Conservation (phyloP, 176 grass and related monocot genomes). For the Bromus sterilis region DNA sequence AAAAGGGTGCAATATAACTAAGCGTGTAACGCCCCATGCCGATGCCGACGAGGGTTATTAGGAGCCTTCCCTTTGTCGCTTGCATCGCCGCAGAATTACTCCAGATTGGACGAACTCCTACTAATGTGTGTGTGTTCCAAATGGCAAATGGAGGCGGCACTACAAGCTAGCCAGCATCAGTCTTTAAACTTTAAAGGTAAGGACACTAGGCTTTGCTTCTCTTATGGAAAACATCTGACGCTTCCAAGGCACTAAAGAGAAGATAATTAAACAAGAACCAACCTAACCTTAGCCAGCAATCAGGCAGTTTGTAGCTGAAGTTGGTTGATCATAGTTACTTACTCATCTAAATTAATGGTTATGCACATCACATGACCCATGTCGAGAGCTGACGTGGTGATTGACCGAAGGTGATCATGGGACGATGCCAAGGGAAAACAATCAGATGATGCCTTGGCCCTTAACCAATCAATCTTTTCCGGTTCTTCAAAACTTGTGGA, state of each 20-base stretch:
- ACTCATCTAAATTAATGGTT: neutral
- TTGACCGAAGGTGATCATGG: neutral
- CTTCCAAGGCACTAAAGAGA: constrained; percentile 25
- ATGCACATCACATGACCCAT: neutral
- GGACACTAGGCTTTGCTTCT: constrained; percentile 35
- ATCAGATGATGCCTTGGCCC: neutral
- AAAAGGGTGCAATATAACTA: neutral
- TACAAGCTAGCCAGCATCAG: neutral
- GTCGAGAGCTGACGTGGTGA: neutral
- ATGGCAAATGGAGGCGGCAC: constrained; percentile 19
- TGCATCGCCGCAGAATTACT: constrained; percentile 36
- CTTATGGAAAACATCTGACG: neutral
- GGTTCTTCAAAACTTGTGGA: neutral
- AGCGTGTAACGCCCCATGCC: constrained; percentile 24
- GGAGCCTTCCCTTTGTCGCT: constrained; percentile 40
- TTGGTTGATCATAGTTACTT: neutral
- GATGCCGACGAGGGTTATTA: constrained; percentile 25
- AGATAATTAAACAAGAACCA: neutral
- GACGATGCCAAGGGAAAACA: neutral
- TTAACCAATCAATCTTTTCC: neutral
- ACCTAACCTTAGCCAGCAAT: neutral
- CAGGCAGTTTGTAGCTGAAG: neutral
- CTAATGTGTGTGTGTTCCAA: constrained; percentile 33
- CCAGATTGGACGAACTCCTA: constrained; percentile 21
- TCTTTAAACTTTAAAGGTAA: constrained; percentile 28